Base-by-base conservation (phyloP, 257 asterid genomes). In the Cinchona pubescens region DNA sequence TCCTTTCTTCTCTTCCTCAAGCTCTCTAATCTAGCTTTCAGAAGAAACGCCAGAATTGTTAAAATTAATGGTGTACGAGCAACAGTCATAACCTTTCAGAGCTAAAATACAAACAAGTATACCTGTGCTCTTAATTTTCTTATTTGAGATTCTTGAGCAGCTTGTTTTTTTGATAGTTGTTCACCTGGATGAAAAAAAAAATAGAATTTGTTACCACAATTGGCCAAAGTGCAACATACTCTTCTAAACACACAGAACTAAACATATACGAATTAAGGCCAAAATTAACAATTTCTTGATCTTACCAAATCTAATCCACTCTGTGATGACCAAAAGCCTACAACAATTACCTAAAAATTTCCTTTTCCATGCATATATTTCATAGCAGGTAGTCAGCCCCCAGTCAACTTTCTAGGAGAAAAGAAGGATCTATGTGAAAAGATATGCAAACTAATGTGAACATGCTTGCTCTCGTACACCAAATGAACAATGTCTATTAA, bases 111-210 rank as follows among this genome's bases (percentile, higher is more conserved):
- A 56, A 42, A 76, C 76, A 74, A 72, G 70, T 76, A 30, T 82
- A 95, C 98, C 97, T 91, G 99, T 79, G 98, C 96, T 86, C 99
- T 93, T 82, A 95, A 83, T 81, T 95, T 95, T 86, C 98, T 91
- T 38, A 95, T 92, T 69, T 83, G 91, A 77, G 94, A 80, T 87
- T 95, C 99, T 83, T 92, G 99, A 77, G 95, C 91, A 81, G 99
- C 99, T 80, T 95, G 99, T 85, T 95, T 95, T 88, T 95, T 95
- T 19, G 99, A 95, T 82, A 95, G 97, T 77, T 91, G 94, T 83
- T 95, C 98, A 79, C 99, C 99, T 95, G 86, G 77, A 79, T 68
- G 53, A 79, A 79, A 81, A 49, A 79, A 79, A 81, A 49, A 53
- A 55, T 25, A 48, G 32, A 64, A 43, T 68, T 73, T 78, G 53